Evolutionary conservation across 805 yeast species (phyloP).

Genomic region (Wickerhamomyces alni): DNA sequence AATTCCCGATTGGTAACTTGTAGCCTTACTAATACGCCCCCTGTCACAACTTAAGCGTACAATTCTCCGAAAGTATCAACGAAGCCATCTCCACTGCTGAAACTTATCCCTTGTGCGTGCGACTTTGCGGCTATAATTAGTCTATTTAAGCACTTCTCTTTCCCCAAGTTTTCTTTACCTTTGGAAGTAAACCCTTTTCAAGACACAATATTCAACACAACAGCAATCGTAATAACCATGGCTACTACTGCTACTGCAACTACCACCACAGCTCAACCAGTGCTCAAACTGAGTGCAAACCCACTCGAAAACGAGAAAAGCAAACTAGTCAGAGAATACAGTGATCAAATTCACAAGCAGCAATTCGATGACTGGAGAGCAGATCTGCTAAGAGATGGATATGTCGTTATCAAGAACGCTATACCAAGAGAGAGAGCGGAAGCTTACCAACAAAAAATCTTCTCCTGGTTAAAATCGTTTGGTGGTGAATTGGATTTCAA

Average conservation of each 20-base stretch:
- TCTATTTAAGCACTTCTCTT: neutral
- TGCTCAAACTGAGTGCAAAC: slow-evolving; percentile 6
- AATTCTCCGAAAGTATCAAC: neutral
- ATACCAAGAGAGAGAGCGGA: slow-evolving; percentile 21
- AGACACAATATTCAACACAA: too few relatives aligned
- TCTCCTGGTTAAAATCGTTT: slow-evolving; percentile 21
- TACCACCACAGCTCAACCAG: neutral
- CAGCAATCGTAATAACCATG: too few relatives aligned
- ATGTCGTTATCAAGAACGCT: slow-evolving; percentile 26
- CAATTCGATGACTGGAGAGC: slow-evolving; percentile 25
- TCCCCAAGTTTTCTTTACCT: too few relatives aligned
- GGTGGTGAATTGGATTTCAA: slow-evolving; percentile 19
- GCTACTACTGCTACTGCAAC: neutral
- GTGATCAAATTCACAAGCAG: slow-evolving; percentile 5
- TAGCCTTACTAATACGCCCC: neutral
- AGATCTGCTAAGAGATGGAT: slow-evolving; percentile 24
- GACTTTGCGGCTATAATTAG: neutral
- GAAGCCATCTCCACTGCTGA: neutral
- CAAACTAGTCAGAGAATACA: slow-evolving; percentile 6
- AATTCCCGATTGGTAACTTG: too few relatives aligned
- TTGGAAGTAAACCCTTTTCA: too few relatives aligned
- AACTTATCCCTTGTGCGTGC: too few relatives aligned
- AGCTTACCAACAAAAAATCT: slow-evolving; percentile 17
- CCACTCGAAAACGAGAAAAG: slow-evolving; percentile 15
- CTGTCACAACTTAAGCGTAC: neutral